Evolutionary conservation across 1,284 basidiomycete genomes (phyloP).

Genomic region (Ceratobasidium sp.): DNA sequence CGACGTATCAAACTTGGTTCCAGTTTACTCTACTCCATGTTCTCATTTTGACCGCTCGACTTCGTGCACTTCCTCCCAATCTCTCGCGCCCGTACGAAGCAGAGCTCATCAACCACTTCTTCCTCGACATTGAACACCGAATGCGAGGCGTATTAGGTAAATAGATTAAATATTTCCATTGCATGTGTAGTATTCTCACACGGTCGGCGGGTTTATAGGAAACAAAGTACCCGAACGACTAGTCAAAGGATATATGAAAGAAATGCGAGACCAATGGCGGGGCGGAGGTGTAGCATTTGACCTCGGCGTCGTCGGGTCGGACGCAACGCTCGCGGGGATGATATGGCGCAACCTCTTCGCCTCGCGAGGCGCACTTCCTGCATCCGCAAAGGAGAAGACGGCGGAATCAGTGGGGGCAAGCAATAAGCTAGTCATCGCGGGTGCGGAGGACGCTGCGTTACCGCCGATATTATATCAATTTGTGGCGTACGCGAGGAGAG

Average conservation of each 20-base stretch:
- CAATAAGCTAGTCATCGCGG: conserved; percentile 58
- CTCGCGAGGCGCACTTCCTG: conserved; percentile 65
- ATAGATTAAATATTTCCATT: neutral
- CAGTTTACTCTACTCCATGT: conserved; percentile 94
- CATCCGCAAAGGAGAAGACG: conserved; percentile 62
- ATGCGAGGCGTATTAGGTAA: conserved; percentile 82
- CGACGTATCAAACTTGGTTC: conserved; percentile 98
- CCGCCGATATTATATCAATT: conserved; percentile 82
- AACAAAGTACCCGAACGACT: conserved; percentile 78
- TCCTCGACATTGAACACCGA: conserved; percentile 93
- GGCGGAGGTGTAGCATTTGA: conserved; percentile 88
- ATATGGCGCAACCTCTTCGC: conserved; percentile 95
- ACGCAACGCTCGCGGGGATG: conserved; percentile 86
- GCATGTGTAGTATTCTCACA: neutral
- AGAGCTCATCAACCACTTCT: conserved; percentile 94
- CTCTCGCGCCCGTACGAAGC: conserved; percentile 78
- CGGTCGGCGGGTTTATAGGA: conserved; percentile 23
- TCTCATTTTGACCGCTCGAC: conserved; percentile 89
- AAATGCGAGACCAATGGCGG: conserved; percentile 91
- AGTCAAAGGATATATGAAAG: conserved; percentile 91
- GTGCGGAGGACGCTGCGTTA: conserved; percentile 77
- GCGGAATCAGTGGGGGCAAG: conserved; percentile 62
- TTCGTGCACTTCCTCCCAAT: conserved; percentile 83
- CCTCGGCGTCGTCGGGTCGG: conserved; percentile 77
- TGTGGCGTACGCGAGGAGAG: conserved; percentile 82